Evolutionary conservation across 352 stramenopile species (phyloP), one percentile per base, ranked within the genome.

Genomic region (Phytophthora foliorum): DNA sequence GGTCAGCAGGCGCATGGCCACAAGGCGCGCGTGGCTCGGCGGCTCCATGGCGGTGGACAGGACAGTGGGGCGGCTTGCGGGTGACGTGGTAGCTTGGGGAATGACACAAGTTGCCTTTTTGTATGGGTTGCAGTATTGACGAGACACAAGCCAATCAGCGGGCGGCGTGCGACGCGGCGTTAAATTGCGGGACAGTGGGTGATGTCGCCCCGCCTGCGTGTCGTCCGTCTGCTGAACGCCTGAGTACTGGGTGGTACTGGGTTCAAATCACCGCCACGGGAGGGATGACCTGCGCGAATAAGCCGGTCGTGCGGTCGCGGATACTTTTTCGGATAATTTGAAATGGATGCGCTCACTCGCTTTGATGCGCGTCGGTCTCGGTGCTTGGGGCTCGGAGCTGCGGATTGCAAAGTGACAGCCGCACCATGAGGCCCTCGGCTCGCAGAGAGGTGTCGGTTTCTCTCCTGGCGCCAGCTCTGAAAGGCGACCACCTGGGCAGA

Each of bases 341-440:
- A 61, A 65, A 56, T 36, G 54, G 58, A 65, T 54, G 59, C 36
- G 16, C 7, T n/a, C 5, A 99, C 22, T 94, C 96, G n/a, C n/a
- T n/a, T 46, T 97, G 99, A 58, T 98, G 97, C 45, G 96, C 86
- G 45, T 97, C 95, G 21, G 25, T 51, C n/a, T 24, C 19, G 25
- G 55, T 27, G 9, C 32, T 42, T 34, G 29, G 22, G 22, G 48
- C 21, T 42, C 32, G 32, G 31, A n/a, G 48, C 13, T 59, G 59
- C 41, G 29, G 50, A 78, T 75, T 78, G 61, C 61, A 63, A 73
- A 78, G 63, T 78, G 71, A 78, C 22, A 97, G 86, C 73, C 94
- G 77, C 39, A 82, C 99, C 44, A 42, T 94, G 99, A 29, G 97
- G 98, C 21, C 97, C 13, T n/a, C 95, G 11, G 97, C 99, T 19